These are phyloP conservation scores for Candida sp. DNA, from an alignment of 1,139 yeast species.

Conservation along the genomic window DNA sequence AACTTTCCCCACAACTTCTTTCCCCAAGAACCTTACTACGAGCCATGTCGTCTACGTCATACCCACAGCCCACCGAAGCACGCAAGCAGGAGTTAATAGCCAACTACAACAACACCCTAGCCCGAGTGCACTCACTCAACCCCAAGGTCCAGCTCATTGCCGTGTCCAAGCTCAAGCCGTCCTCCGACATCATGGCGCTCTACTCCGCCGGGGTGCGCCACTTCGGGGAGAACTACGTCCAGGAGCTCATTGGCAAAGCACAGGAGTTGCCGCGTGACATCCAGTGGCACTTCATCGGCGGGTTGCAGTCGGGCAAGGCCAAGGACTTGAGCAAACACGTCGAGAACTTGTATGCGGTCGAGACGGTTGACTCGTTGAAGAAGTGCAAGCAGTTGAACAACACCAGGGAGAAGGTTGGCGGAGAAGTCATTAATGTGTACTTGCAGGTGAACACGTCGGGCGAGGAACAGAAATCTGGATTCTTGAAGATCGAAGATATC, in stretches of 20 bases:
- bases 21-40: slow-evolving; percentile 5
- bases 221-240: slow-evolving; percentile 98
- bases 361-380: slow-evolving; percentile 82
- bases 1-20: background rate
- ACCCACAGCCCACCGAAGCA: slow-evolving; percentile 15
- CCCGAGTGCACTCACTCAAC: slow-evolving; percentile 24
- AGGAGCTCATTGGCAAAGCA: slow-evolving; percentile 81
- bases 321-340: slow-evolving; percentile 79
- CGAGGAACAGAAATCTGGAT: slow-evolving; percentile 92
- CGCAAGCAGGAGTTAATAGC: slow-evolving; percentile 27
- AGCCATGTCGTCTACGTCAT: slow-evolving; percentile 6
- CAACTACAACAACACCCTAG: slow-evolving; percentile 31
- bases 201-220: slow-evolving; percentile 88
- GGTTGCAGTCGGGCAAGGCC: slow-evolving; percentile 88
- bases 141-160: slow-evolving; percentile 58
- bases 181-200: slow-evolving; percentile 77
- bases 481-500: slow-evolving; percentile 28
- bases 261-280: slow-evolving; percentile 80
- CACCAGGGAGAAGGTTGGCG: slow-evolving; percentile 51
- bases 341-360: slow-evolving; percentile 78
- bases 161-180: slow-evolving; percentile 92
- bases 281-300: slow-evolving; percentile 97
- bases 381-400: slow-evolving; percentile 84
- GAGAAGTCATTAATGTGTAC: slow-evolving; percentile 57
- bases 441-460: slow-evolving; percentile 91